Base-by-base conservation (phyloP, 2,329 filamentous ascomycete genomes). In the Colletotrichum sp. region DNA sequence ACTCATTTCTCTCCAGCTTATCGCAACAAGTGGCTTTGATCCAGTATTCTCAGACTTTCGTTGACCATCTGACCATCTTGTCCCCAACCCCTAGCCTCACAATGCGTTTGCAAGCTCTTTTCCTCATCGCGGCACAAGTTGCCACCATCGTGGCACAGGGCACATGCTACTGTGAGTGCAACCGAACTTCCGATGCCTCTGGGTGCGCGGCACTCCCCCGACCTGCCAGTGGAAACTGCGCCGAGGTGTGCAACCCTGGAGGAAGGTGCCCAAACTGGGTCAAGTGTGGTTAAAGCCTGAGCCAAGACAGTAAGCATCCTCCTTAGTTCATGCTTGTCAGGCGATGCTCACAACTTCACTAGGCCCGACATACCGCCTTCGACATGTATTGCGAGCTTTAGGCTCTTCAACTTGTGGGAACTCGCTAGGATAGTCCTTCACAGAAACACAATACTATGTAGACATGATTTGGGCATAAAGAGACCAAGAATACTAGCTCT, bases 31-130 rank as follows among this genome's bases (percentile, higher is more conserved):
- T 44, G 1, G 8, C 9, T 44, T 44, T 44, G 39, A 44, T n/a
- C 9, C 10, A 21, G 1, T 1, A 12, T 13, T 49, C 1, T 21
- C 10, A n/a, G 44, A 21, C n/a, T 4, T 21, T 21, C 10, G 5
- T 49, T 49, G 18, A 49, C 2, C 2, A 4, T 21, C 3, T 49
- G 44, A 49, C 2, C 44, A 49, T 7, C 3, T 49, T 2, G 2
- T 21, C 18, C 9, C n/a, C 18, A 21, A 49, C 0, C 9, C 18
- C 0, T 2, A 49, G 6, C 10, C 6, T 8, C 44, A 21, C 0
- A 21, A 49, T 49, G 44, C 44, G 44, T 21, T 0, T 49, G 3
- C 44, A 49, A 49, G 44, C 44, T 21, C 18, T 49, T 12, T 13
- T 49, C 6, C 44, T 49, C 44, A 1, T 49, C n/a, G n/a, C n/a